phyloP scores from a whole-genome alignment of 306 rosid species.

The Arachis hypogaea region DNA sequence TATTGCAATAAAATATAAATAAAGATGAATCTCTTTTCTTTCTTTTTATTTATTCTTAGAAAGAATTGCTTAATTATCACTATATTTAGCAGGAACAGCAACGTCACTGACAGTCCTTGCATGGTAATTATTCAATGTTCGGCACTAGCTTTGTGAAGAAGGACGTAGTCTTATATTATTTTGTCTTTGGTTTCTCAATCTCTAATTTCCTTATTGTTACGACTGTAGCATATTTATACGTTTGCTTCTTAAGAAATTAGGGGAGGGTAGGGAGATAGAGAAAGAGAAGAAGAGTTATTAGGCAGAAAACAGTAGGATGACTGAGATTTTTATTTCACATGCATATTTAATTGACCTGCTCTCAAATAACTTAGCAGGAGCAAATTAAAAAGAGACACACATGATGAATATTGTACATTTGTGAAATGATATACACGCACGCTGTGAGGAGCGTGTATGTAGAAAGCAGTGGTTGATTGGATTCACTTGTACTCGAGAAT shows the following conservation, averaged over 20 bases:
- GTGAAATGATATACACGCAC: conserved; percentile 14
- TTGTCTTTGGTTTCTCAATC: too few relatives aligned
- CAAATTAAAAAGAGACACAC: background rate
- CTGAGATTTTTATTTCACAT: background rate
- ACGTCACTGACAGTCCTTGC: background rate
- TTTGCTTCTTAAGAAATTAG: too few relatives aligned
- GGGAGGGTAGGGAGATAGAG: background rate
- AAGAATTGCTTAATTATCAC: too few relatives aligned
- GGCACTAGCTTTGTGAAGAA: background rate
- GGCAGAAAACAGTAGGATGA: conserved; percentile 18
- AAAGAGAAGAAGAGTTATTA: background rate
- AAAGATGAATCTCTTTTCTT: too few relatives aligned
- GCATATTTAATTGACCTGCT: conserved; percentile 43
- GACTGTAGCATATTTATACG: too few relatives aligned
- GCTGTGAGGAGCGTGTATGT: too few relatives aligned
- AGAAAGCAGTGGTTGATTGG: too few relatives aligned
- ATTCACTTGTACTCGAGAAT: conserved; percentile 92
- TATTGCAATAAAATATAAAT: too few relatives aligned
- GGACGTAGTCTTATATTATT: background rate
- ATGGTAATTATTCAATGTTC: background rate
- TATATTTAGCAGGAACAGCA: background rate
- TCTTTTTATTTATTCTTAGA: too few relatives aligned
- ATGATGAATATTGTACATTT: conserved; percentile 10
- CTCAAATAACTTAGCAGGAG: conserved; percentile 43
- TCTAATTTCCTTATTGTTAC: too few relatives aligned